phyloP scores from a whole-genome alignment of 768 basidiomycete species.

The Mycena kentingensis region DNA sequence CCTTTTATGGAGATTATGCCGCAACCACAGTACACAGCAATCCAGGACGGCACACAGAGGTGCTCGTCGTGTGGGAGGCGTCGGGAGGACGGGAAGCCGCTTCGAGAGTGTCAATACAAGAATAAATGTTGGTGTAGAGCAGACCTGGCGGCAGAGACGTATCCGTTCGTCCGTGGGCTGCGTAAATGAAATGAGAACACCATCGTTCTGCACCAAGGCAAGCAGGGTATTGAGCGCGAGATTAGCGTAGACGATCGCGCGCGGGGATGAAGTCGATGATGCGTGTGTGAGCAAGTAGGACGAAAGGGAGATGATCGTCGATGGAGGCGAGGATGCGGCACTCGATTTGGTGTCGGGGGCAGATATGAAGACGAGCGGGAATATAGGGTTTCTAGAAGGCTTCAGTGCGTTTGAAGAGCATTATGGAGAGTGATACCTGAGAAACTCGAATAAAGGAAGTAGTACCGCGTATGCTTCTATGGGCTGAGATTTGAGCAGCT shows the following conservation, averaged over 20 bases:
- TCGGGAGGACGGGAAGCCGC: slow-evolving; percentile 56
- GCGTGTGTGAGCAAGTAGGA: slow-evolving; percentile 72
- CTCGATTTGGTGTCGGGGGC: slow-evolving; percentile 25
- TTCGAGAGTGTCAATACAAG: slow-evolving; percentile 22
- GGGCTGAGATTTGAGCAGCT: slow-evolving; percentile 65
- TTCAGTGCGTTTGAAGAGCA: too few relatives aligned
- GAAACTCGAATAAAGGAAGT: slow-evolving; percentile 63
- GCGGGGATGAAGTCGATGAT: slow-evolving; percentile 57
- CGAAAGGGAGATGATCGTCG: slow-evolving; percentile 56
- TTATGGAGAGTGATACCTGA: too few relatives aligned
- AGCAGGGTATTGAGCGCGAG: slow-evolving; percentile 57
- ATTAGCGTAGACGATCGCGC: slow-evolving; percentile 64
- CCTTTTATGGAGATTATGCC: slow-evolving; percentile 67
- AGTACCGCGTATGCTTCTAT: slow-evolving; percentile 60
- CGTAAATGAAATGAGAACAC: slow-evolving; percentile 49
- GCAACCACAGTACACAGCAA: slow-evolving; percentile 68
- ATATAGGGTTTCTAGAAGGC: slow-evolving; percentile 51
- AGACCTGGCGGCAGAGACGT: slow-evolving; percentile 65
- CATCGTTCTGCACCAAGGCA: slow-evolving; percentile 49
- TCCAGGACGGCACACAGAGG: slow-evolving; percentile 64
- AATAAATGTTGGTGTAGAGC: slow-evolving; percentile 13
- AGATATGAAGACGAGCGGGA: slow-evolving; percentile 46
- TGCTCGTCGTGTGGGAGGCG: slow-evolving; percentile 39
- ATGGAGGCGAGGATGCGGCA: slow-evolving; percentile 39
- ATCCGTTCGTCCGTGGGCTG: slow-evolving; percentile 44